Conservation (phyloP, 129 eudicot species). For the Apium graveolens region DNA sequence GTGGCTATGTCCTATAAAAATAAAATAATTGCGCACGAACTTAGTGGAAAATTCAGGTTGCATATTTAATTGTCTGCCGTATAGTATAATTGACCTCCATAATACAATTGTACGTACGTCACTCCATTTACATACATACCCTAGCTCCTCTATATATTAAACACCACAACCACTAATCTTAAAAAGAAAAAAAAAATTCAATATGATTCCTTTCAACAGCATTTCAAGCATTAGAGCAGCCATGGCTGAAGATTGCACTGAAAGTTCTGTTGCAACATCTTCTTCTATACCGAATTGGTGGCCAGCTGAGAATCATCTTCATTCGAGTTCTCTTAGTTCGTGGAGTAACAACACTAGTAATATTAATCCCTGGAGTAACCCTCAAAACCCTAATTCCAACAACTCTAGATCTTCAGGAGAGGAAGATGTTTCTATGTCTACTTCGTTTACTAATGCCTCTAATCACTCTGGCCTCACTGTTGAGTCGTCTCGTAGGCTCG, state of each 20-base stretch:
- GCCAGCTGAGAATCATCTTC: slow-evolving; percentile 34
- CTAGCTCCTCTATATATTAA: slow-evolving; percentile 19
- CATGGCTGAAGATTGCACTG: slow-evolving; percentile 49
- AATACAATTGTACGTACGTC: slow-evolving; percentile 18
- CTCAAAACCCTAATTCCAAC: slow-evolving; percentile 32
- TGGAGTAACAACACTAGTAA: slow-evolving; percentile 23
- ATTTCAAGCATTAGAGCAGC: slow-evolving; percentile 24
- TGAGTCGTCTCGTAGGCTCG: slow-evolving; percentile 42
- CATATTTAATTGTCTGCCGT: slow-evolving; percentile 47
- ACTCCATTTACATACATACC: background rate
- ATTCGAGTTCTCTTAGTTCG: slow-evolving; percentile 30
- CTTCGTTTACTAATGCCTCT: slow-evolving; percentile 42
- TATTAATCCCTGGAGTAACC: slow-evolving; percentile 5
- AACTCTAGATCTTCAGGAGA: slow-evolving; percentile 37
- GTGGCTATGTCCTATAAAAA: slow-evolving; percentile 1
- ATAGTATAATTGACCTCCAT: slow-evolving; percentile 22
- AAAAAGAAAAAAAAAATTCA: slow-evolving; percentile 5
- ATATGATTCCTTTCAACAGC: slow-evolving; percentile 6
- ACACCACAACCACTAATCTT: slow-evolving; percentile 8
- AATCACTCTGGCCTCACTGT: slow-evolving; percentile 44
- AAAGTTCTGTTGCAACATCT: slow-evolving; percentile 31
- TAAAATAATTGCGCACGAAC: slow-evolving; percentile 30
- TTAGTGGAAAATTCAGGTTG: slow-evolving; percentile 42
- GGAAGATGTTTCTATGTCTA: slow-evolving; percentile 42
- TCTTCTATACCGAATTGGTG: slow-evolving; percentile 43